phyloP scores from a whole-genome alignment of 2,329 filamentous ascomycete genomes.

The Geosmithia flava region DNA sequence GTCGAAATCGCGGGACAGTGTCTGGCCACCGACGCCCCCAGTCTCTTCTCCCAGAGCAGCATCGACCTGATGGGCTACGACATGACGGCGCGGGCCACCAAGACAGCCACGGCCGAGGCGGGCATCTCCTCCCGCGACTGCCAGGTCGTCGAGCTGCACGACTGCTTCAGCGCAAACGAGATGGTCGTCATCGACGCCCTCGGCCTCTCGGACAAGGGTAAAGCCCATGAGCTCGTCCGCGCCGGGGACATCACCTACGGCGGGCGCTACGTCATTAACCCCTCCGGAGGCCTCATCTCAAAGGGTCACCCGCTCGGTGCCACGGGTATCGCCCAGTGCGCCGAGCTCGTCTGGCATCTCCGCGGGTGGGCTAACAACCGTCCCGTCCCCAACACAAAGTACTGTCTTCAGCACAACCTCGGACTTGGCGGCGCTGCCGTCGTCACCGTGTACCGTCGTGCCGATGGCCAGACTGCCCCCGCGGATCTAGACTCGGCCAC shows the following conservation, averaged over 20 bases:
- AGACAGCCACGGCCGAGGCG: slow-evolving; percentile 62
- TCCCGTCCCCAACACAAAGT: slow-evolving; percentile 51
- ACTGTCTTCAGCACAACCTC: slow-evolving; percentile 83
- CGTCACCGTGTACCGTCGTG: slow-evolving; percentile 76
- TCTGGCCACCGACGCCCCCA: slow-evolving; percentile 72
- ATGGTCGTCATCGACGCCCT: slow-evolving; percentile 83
- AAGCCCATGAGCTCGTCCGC: slow-evolving; percentile 85
- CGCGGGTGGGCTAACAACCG: slow-evolving; percentile 94
- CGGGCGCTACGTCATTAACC: slow-evolving; percentile 74
- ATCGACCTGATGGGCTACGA: slow-evolving; percentile 86
- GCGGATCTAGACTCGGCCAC: slow-evolving; percentile 43
- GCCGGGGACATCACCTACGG: slow-evolving; percentile 86
- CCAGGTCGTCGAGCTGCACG: slow-evolving; percentile 83
- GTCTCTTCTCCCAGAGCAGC: slow-evolving; percentile 64
- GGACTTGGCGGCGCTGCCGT: slow-evolving; percentile 86
- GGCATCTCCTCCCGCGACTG: slow-evolving; percentile 56
- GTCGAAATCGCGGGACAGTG: slow-evolving; percentile 80
- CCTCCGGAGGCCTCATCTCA: slow-evolving; percentile 85
- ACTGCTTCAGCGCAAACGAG: slow-evolving; percentile 95
- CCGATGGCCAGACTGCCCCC: slow-evolving; percentile 57
- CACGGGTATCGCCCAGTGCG: slow-evolving; percentile 89
- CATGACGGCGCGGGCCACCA: slow-evolving; percentile 65
- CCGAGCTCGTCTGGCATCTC: slow-evolving; percentile 90
- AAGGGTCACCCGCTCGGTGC: slow-evolving; percentile 94
- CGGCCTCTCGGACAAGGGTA: slow-evolving; percentile 64